A percentile compares a stretch with the other conserved stretches of the same genome.
phyloP scores from a whole-genome alignment of 148 eudicot species.

The Bassia scoparia region DNA sequence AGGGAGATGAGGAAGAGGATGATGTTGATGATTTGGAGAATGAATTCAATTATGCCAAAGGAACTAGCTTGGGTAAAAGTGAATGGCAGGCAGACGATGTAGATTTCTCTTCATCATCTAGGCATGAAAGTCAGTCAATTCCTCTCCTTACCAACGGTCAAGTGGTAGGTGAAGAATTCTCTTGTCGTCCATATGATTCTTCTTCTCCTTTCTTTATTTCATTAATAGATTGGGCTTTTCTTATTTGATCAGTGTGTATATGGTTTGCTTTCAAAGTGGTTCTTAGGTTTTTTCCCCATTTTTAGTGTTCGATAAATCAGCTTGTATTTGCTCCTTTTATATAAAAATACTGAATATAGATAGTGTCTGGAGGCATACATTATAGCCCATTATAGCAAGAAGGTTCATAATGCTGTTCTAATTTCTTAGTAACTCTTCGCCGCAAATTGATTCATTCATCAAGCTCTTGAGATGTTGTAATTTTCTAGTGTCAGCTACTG shows the following conservation, averaged over 20 bases:
- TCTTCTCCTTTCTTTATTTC: neutral
- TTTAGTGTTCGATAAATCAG: too few species aligned
- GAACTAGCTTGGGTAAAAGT: conserved; percentile 52
- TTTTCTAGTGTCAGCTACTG: neutral
- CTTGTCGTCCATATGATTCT: neutral
- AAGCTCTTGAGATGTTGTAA: too few species aligned
- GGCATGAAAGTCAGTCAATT: conserved; percentile 80
- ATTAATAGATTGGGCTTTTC: neutral
- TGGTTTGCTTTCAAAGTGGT: too few species aligned
- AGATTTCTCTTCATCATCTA: conserved; percentile 74
- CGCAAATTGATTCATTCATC: too few species aligned
- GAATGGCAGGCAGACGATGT: conserved; percentile 83
- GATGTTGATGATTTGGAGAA: conserved; percentile 91
- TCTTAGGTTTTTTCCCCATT: too few species aligned
- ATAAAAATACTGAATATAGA: neutral
- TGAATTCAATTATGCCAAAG: conserved; percentile 65
- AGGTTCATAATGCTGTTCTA: too few species aligned
- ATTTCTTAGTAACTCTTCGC: too few species aligned
- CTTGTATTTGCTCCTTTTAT: neutral
- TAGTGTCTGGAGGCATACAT: neutral
- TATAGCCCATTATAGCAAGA: too few species aligned
- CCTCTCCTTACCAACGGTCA: conserved; percentile 88
- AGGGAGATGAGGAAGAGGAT: conserved; percentile 96
- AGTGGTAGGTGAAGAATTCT: conserved; percentile 42
- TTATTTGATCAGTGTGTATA: neutral